Percentiles rank a stretch among this genome's conserved stretches.
phyloP scores from a whole-genome alignment of 306 rosid species.

The Corylus avellana region DNA sequence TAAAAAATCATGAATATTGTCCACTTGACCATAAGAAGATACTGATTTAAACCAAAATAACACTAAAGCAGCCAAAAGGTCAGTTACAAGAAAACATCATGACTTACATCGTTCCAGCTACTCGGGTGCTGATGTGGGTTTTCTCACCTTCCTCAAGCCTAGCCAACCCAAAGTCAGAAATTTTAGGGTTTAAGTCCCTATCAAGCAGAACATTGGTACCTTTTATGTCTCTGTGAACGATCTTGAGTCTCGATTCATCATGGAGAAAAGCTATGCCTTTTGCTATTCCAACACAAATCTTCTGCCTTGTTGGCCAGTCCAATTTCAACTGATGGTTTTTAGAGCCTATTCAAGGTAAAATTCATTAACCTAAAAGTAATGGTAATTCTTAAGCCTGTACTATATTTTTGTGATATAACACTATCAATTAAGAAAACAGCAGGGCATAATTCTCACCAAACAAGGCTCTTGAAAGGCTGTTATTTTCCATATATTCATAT shows the following conservation, averaged over 20 bases:
- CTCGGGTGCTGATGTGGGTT: constrained; percentile 70
- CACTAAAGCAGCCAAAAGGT: neutral
- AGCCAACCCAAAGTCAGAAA: constrained; percentile 83
- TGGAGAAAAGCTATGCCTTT: neutral
- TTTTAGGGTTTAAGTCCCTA: constrained; percentile 61
- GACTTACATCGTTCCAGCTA: constrained; percentile 51
- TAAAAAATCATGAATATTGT: no score
- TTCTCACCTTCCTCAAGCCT: constrained; percentile 66
- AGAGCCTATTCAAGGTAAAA: neutral
- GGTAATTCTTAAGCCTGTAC: neutral
- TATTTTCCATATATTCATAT: constrained; percentile 6
- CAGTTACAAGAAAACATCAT: neutral
- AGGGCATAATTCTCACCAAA: neutral
- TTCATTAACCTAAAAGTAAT: neutral
- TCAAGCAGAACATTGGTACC: constrained; percentile 41
- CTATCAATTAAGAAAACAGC: neutral
- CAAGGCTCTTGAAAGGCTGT: constrained; percentile 7
- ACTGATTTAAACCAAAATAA: neutral
- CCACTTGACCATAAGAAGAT: neutral
- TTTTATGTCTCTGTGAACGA: neutral
- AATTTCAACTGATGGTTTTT: neutral
- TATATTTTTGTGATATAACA: neutral
- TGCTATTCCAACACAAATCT: constrained; percentile 1
- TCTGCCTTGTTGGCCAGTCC: constrained; percentile 40
- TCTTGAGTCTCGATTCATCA: neutral